phyloP scores from a whole-genome alignment of 148 eudicot genomes.

The Rhododendron mucronatum region DNA sequence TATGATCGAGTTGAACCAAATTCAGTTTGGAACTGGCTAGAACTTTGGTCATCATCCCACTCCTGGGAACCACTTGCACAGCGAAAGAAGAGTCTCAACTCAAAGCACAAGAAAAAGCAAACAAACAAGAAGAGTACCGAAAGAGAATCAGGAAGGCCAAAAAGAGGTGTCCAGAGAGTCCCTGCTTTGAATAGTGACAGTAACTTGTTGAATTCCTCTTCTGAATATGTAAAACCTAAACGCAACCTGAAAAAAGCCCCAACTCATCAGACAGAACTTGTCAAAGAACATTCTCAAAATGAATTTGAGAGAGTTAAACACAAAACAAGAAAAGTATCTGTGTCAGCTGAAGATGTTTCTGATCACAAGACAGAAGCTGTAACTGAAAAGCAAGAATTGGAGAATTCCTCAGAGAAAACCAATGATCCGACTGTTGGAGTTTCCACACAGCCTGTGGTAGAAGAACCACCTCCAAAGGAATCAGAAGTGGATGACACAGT shows the following conservation, averaged over 20 bases:
- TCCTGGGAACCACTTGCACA: slow-evolving; percentile 45
- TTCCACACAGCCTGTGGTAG: slow-evolving; percentile 16
- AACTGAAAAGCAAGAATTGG: slow-evolving; percentile 25
- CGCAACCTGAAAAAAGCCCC: slow-evolving; percentile 41
- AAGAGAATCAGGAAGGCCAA: slow-evolving; percentile 38
- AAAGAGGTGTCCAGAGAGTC: slow-evolving; percentile 38
- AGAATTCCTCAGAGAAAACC: slow-evolving; percentile 21
- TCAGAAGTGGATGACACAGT: slow-evolving; percentile 26
- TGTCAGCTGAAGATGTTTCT: slow-evolving; percentile 24
- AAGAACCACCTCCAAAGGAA: slow-evolving; percentile 28
- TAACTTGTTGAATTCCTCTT: slow-evolving; percentile 23
- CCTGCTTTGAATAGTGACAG: slow-evolving; percentile 25
- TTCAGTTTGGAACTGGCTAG: slow-evolving; percentile 46
- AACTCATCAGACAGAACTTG: slow-evolving; percentile 33
- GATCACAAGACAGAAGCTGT: slow-evolving; percentile 32
- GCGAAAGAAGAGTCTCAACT: slow-evolving; percentile 28
- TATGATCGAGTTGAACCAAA: slow-evolving; percentile 46
- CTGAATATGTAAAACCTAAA: slow-evolving; percentile 46
- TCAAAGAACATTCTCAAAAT: slow-evolving; percentile 36
- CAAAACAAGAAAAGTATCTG: slow-evolving; percentile 46
- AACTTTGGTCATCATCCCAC: slow-evolving; percentile 46
- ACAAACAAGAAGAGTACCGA: slow-evolving; percentile 32
- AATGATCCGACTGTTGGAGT: slow-evolving; percentile 14
- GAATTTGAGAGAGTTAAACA: slow-evolving; percentile 64
- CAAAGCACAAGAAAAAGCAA: slow-evolving; percentile 39